Evolutionary conservation across 2,329 filamentous ascomycete species (phyloP), one percentile per base, ranked within the genome.

Genomic region (Clarireedia sp.): DNA sequence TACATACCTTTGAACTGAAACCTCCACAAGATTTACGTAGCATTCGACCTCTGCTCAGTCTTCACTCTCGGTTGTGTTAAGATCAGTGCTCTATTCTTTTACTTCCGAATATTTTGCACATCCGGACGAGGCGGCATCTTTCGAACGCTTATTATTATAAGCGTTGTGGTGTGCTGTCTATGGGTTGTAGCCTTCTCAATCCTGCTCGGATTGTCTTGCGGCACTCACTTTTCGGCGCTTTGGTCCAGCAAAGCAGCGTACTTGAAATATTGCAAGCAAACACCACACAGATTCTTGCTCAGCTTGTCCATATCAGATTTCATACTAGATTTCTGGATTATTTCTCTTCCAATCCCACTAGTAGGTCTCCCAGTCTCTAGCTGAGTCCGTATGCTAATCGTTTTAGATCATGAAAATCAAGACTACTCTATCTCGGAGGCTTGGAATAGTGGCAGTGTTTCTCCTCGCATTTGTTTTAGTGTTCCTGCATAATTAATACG

Each of bases 401-500:
- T 38, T 16, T 14, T 24, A 51, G 48, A 51, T 51, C 26, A 41
- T 23, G 17, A 17, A 5, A 14, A 23, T 51, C 12, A 29, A 51
- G 26, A 41, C 37, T 23, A 23, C 36, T 19, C 9, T 51, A 7
- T 7, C 21, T 16, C 36, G 48, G 5, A 23, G 36, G 17, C 5
- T 26, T 41, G 48, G 17, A 21, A 29, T 51, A 14, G 24, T 51
- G n/a, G 48, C 36, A n/a, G 48, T 51, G 19, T 51, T 51, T n/a
- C 48, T 51, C 48, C 33, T 51, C n/a, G 36, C 48, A 29, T 51
- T 51, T n/a, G 48, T 51, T 36, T 51, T 24, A 24, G 37, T 36
- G 17, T 3, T 36, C 21, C 16, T 5, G 9, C 19, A 37, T 17
- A 17, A 10, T 17, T 33, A n/a, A 41, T 41, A 6, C 19, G 12